Evolutionary conservation across 2,329 filamentous ascomycete species (phyloP), one percentile per base, ranked within the genome.

Genomic region (Septoria petroselini): DNA sequence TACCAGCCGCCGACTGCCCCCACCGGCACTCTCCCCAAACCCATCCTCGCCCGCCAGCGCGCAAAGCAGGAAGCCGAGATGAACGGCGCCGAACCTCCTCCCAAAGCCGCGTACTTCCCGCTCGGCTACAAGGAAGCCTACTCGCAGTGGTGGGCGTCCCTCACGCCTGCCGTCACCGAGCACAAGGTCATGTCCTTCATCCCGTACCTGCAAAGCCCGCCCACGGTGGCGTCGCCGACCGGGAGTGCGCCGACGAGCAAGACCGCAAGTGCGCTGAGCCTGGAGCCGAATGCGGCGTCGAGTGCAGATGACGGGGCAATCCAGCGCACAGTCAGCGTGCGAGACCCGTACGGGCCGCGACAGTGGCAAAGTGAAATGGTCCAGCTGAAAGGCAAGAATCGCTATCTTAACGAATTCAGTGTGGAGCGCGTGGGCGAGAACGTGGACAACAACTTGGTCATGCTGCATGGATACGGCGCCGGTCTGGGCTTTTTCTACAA

Each of bases 401-500:
- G 93, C 41, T 86, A 84, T 2, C 70, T 98, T 55, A 97, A 98
- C 65, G 93, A 98, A 66, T 93, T 96, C 68, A 90, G 87, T 1
- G 82, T 98, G 2, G 88, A 95, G 72, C 79, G 91, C 41, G 73
- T 89, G 1, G 88, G 83, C 29, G 91, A 96, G 65, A 71, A 84
- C 3, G 80, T 82, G 0, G 85, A 94, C 39, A 85, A 97, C 64
- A 93, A 88, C 35, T 76, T 98, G 12, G 91, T 98, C 37, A 95
- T 98, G 82, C 75, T 98, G 3, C 93, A 98, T 67, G 93, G 93
- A 54, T 98, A 98, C 69, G 93, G 93, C 39, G 93, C 93, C 2
- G 93, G 93, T 0, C 78, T 98, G 0, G 93, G 91, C 17, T 97
- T 98, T 72, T 98, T 95, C 76, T 98, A 96, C 77, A 91, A 93